phyloP scores from a whole-genome alignment of 495 filamentous ascomycete species.

The Penicillium samsonianum region DNA sequence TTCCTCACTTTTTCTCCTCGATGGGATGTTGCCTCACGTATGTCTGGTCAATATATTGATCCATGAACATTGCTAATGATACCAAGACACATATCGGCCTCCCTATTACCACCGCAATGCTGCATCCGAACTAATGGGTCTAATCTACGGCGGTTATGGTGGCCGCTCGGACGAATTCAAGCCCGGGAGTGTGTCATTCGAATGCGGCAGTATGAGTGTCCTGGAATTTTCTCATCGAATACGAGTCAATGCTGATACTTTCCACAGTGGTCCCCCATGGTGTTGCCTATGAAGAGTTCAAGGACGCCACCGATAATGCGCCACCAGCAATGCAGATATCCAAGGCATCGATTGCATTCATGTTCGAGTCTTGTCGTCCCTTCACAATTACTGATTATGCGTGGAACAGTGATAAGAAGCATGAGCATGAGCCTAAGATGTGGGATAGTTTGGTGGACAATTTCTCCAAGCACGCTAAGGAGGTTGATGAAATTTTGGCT shows the following conservation, averaged over 20 bases:
- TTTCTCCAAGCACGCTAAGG: constrained; percentile 44
- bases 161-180: constrained; percentile 60
- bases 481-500: constrained; percentile 47
- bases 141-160: constrained; percentile 55
- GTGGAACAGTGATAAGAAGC: constrained; percentile 53
- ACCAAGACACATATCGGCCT: constrained; percentile 47
- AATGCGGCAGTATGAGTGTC: constrained; percentile 49
- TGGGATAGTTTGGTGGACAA: constrained; percentile 57
- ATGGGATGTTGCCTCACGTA: constrained; percentile 52
- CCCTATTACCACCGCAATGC: constrained; percentile 55
- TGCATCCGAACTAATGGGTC: constrained; percentile 52
- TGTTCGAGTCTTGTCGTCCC: constrained; percentile 58
- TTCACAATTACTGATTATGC: constrained; percentile 57
- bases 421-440: constrained; percentile 59
- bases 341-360: constrained; percentile 54
- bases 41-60: constrained; percentile 7
- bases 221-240: not conserved
- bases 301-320: constrained; percentile 51
- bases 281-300: constrained; percentile 64
- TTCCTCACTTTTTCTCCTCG: constrained; percentile 52
- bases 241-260: not conserved
- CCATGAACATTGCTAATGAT: constrained; percentile 3
- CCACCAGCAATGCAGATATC: constrained; percentile 52
- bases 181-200: constrained; percentile 57
- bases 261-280: constrained; percentile 54